phyloP scores from a whole-genome alignment of 2,329 filamentous ascomycete genomes.

The Clarireedia sp. region DNA sequence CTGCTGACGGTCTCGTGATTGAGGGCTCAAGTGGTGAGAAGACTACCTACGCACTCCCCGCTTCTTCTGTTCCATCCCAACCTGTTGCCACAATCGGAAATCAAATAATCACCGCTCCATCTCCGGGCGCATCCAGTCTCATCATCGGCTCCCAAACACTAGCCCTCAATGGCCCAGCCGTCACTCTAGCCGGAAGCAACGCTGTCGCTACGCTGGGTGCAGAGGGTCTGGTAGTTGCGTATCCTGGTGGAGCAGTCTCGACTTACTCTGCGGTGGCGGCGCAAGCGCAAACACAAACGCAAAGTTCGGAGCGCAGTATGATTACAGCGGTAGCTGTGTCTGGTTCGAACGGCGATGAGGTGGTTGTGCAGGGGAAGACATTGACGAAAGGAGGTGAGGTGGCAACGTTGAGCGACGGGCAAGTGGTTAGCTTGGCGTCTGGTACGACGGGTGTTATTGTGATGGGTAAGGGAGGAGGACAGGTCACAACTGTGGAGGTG shows the following conservation, averaged over 20 bases:
- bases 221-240: constrained; percentile 10
- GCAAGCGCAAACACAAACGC: no score
- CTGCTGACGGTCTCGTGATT: constrained; percentile 10
- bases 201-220: constrained; percentile 9
- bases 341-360: no score
- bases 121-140: background rate
- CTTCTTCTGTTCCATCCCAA: background rate
- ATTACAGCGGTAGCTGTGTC: no score
- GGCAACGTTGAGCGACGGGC: no score
- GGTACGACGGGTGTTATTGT: no score
- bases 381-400: no score
- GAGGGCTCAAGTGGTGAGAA: constrained; percentile 12
- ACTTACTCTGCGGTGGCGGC: background rate
- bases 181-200: background rate
- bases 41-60: constrained; percentile 8
- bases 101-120: background rate
- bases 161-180: constrained; percentile 1
- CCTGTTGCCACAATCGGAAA: background rate
- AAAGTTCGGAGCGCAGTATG: no score
- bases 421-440: no score
- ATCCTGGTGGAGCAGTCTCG: constrained; percentile 9
- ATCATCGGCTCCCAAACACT: constrained; percentile 8
- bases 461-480: no score
- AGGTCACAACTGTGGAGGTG: no score
- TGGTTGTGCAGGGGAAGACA: no score